Evolutionary conservation across 2,329 filamentous ascomycete species (phyloP), one percentile per base, ranked within the genome.

Genomic region (Calonectria ilicicola): DNA sequence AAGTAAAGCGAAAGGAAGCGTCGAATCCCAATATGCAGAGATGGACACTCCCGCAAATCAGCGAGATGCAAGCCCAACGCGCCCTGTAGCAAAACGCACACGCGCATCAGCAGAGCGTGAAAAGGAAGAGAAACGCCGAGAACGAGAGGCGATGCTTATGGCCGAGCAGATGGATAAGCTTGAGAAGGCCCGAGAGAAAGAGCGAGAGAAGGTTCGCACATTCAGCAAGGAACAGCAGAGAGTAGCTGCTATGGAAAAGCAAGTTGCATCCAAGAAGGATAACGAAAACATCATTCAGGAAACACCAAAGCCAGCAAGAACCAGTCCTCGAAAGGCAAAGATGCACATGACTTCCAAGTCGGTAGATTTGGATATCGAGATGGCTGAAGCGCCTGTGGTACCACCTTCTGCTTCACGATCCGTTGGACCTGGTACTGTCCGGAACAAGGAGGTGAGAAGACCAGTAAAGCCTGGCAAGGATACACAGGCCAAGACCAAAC

Each of bases 141-240:
- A 93, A 8, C 93, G 91, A 80, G 92, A 94, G 75, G 88, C 91
- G 53, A 89, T 90, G 76, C 88, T 88, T 27, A 86, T 90, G 76
- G 89, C 88, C 19, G 91, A 92, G 64, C 90, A 92, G 77, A 87
- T 90, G 80, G 86, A 86, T 26, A 92, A 91, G 79, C 85, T 94
- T 3, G 91, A 93, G 75, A 93, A 92, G 78, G 91, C 89, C 51
- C 90, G 93, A 10, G 90, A 92, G 77, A 93, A 93, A 82, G 93
- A 95, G 80, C 88, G 92, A 7, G 90, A 93, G 76, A 94, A 93
- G 80, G 93, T 91, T 8, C 86, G 87, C 19, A 84, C 89, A 3
- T 91, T 90, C 74, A 90, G 86, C 79, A 85, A 90, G 75, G 89
- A 92, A 74, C 89, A 91, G 75, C 89, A 91, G 74, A 87, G 84